Evolutionary conservation across 2,329 filamentous ascomycete genomes (phyloP), one percentile per base, ranked within the genome.

Genomic region (Nemania bipapillata): DNA sequence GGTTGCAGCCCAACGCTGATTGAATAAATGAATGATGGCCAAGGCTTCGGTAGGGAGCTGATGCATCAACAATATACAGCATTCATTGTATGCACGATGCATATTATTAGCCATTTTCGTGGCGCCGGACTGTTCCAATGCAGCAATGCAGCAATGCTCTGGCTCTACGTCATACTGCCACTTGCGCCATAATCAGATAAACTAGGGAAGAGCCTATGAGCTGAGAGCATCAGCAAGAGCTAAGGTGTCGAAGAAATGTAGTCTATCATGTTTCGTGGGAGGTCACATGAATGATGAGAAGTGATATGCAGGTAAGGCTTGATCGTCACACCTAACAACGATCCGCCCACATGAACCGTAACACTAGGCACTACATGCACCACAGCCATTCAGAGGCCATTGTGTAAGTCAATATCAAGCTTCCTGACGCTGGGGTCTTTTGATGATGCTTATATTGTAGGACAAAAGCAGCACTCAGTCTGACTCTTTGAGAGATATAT

Each of bases 1-100:
- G 50, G 45, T 68, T 68, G 61, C 65, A 70, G 68, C 68, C 68
- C 66, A 65, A 70, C 61, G 47, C 47, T 30, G 56, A 58, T 37
- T 45, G n/a, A 42, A 54, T 30, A 52, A 58, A 37, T 45, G n/a
- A 42, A 54, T 47, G 35, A 55, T 24, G 56, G 50, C 45, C 7
- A 12, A 47, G n/a, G 60, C n/a, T 32, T 47, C 28, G 56, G 56
- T 35, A 57, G 50, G 28, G 40, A 45, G 24, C 42, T 65, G 12
- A 58, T 54, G 42, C 54, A 35, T 42, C 53, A 56, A 59, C 42
- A 24, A 57, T 30, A 54, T 42, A 30, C 28, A 17, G 49, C 49
- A 53, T 12, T 9, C 49, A 53, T 12, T 9, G 28, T 8, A 22
- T 40, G 35, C 37, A 47, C 57, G 24, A 52, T 42, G 32, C 65